Evolutionary conservation across 1,139 yeast genomes (phyloP), one percentile per base, ranked within the genome.

Genomic region (Debaryomyces robertsiae): DNA sequence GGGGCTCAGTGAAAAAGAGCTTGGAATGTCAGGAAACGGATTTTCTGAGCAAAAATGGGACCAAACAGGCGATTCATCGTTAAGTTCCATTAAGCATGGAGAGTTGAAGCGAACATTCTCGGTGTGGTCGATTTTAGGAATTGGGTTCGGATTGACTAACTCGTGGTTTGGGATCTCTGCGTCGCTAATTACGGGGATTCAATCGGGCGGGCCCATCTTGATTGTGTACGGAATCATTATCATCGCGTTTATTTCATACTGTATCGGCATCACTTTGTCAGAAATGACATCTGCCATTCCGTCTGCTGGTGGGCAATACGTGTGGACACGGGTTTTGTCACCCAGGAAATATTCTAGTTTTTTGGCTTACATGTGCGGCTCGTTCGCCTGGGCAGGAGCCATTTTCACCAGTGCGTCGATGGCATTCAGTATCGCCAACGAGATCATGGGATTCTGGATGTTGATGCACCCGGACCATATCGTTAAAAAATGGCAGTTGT

Each of bases 91-190:
- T 10, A 34, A 37, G 3, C 31, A 44, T 23, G 66, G 65, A 38
- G 70, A 73, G 45, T 65, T 77, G 45, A 69, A 72, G 43, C 70
- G 80, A 52, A 73, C 69, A 41, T 79, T 79, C 47, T 68, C 79
- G 15, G 66, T 77, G 32, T 69, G 77, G 65, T 76, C 84, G 1
- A 70, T 81, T 6, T 62, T 81, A 18, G 85, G 85, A 44, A 82
- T 82, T 44, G 87, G 87, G 3, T 82, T 82, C 52, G 86, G 86
- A 17, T 61, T 82, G 42, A 82, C 88, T 19, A 81, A 81, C 62
- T 80, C 85, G 6, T 81, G 87, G 87, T 78, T 80, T 46, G 86
- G 87, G 45, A 78, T 81, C 41, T 79, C 84, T 11, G 81, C 84
- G 2, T 77, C 84, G 9, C 69, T 81, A 58, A 70, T 80, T 42